Percentiles rank a stretch among this genome's conserved stretches.
These are phyloP conservation scores for Hemileccinum impolitum DNA, from an alignment of 768 basidiomycete genomes.

Conservation along the genomic window DNA sequence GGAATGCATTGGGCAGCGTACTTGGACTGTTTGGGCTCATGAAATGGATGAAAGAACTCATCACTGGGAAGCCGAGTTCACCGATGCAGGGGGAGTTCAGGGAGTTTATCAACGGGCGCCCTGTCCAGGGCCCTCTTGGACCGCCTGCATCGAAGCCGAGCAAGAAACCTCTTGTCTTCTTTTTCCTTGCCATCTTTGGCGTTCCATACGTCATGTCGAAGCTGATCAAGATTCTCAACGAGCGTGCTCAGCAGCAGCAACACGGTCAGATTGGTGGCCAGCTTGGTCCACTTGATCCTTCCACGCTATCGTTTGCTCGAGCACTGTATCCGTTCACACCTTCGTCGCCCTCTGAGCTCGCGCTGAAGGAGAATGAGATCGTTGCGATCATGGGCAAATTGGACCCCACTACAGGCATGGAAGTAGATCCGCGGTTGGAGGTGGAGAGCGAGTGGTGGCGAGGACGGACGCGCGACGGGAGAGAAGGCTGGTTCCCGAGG, in stretches of 20 bases:
- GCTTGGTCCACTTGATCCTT: constrained; percentile 68
- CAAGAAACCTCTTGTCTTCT: constrained; percentile 88
- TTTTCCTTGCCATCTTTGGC: constrained; percentile 91
- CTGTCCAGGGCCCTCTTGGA: constrained; percentile 46
- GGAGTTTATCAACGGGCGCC: constrained; percentile 68
- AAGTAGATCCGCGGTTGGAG: constrained; percentile 64
- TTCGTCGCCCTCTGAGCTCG: constrained; percentile 72
- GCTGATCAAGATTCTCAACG: constrained; percentile 74
- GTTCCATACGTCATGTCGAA: constrained; percentile 92
- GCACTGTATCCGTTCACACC: constrained; percentile 77
- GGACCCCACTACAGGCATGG: constrained; percentile 63
- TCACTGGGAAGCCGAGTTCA: constrained; percentile 45
- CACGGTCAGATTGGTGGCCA: constrained; percentile 34
- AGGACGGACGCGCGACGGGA: constrained; percentile 86
- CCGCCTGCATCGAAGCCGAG: constrained; percentile 56
- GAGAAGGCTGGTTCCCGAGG: constrained; percentile 92
- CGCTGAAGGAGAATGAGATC: constrained; percentile 84
- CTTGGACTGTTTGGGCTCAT: constrained; percentile 88
- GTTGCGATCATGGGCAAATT: constrained; percentile 86
- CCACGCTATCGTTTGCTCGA: constrained; percentile 78
- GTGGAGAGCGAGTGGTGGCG: constrained; percentile 86
- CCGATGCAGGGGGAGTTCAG: constrained; percentile 64
- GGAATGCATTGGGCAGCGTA: constrained; percentile 91
- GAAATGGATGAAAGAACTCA: constrained; percentile 73
- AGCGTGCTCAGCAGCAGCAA: constrained; percentile 52